Conservation (phyloP, 2,329 filamentous ascomycete species). For the Hypoxylon rubiginosum region DNA sequence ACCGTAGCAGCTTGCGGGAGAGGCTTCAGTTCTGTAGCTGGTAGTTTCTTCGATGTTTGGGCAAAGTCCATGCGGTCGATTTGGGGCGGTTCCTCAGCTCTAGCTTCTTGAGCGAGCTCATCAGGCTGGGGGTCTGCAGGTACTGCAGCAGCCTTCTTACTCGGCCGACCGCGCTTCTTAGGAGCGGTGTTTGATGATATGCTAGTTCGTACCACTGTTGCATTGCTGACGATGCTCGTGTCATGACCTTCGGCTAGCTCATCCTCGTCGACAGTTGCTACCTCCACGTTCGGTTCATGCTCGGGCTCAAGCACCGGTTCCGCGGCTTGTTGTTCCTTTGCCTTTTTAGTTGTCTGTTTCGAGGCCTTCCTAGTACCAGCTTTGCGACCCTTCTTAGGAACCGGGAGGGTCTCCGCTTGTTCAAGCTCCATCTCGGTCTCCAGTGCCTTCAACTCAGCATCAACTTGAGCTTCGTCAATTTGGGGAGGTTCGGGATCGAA, state of each 20-base stretch:
- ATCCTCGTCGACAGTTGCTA: constrained; percentile 45
- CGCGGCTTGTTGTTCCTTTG: constrained; percentile 53
- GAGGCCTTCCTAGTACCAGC: constrained; percentile 63
- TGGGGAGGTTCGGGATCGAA: constrained; percentile 63
- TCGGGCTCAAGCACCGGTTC: constrained; percentile 46
- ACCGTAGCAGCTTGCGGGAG: constrained; percentile 30
- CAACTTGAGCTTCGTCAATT: constrained; percentile 62
- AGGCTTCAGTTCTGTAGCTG: constrained; percentile 41
- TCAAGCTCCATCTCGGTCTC: constrained; percentile 64
- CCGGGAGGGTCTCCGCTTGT: constrained; percentile 56
- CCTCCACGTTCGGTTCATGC: constrained; percentile 42
- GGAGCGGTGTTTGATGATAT: constrained; percentile 43
- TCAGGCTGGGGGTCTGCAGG: constrained; percentile 49
- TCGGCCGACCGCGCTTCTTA: constrained; percentile 53
- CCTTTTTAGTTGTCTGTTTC: constrained; percentile 63
- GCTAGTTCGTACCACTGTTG: constrained; percentile 58
- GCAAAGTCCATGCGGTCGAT: constrained; percentile 40
- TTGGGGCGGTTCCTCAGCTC: constrained; percentile 39
- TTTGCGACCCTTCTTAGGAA: constrained; percentile 69
- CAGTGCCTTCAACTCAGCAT: constrained; percentile 65
- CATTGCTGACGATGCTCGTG: constrained; percentile 58
- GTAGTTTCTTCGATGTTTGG: constrained; percentile 34
- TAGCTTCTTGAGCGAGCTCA: constrained; percentile 43
- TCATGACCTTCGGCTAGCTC: constrained; percentile 54
- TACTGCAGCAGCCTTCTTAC: constrained; percentile 51